phyloP scores from a whole-genome alignment of 306 rosid genomes.

The Chamaecrista fasciculata region DNA sequence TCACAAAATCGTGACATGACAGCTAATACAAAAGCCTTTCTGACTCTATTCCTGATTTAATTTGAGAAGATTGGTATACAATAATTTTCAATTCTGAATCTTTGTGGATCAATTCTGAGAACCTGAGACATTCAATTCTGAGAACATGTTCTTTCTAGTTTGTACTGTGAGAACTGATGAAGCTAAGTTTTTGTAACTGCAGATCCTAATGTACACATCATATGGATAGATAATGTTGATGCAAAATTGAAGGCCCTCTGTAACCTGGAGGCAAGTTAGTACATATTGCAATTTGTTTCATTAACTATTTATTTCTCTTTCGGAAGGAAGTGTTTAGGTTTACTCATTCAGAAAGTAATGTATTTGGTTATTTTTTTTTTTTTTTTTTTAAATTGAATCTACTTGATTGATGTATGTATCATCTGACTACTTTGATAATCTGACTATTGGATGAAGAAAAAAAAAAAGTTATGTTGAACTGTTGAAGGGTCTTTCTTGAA shows the following conservation, averaged over 20 bases:
- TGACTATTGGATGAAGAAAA: neutral
- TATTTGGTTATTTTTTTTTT: slow-evolving; percentile 14
- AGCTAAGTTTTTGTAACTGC: slow-evolving; percentile 25
- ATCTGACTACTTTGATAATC: neutral
- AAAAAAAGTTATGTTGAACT: too few species aligned
- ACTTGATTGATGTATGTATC: slow-evolving; percentile 5
- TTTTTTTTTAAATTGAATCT: too few species aligned
- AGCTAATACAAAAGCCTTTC: too few species aligned
- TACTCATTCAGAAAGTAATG: neutral
- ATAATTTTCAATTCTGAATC: neutral
- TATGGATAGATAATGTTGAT: slow-evolving; percentile 77
- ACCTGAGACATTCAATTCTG: neutral
- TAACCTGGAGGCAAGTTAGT: slow-evolving; percentile 68
- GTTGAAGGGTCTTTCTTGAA: neutral
- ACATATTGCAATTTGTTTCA: slow-evolving; percentile 1
- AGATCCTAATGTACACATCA: slow-evolving; percentile 92
- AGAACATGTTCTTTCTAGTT: neutral
- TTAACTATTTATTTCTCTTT: neutral
- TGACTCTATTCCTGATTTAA: neutral
- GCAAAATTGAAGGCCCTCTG: slow-evolving; percentile 79
- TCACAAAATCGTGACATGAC: neutral
- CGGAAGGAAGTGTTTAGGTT: slow-evolving; percentile 20
- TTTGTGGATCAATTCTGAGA: neutral
- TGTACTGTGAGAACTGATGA: slow-evolving; percentile 21
- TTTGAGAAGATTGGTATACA: neutral